These are phyloP conservation scores for Scedosporium apiospermum DNA, from an alignment of 2,329 filamentous ascomycete species.

Conservation along the genomic window DNA sequence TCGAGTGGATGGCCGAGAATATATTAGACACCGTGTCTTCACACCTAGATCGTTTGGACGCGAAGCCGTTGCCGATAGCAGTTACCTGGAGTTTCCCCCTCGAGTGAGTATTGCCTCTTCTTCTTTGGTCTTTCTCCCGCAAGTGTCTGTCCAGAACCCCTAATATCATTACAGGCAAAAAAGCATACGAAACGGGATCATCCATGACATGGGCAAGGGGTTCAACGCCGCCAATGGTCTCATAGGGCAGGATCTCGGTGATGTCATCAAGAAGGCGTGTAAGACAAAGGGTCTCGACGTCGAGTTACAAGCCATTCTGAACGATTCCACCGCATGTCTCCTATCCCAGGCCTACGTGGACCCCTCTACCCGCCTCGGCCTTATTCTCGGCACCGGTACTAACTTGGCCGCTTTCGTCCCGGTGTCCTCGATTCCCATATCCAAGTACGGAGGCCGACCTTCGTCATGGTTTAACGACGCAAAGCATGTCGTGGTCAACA, in stretches of 20 bases:
- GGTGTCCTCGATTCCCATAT: slow-evolving; percentile 40
- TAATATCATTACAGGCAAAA: slow-evolving; percentile 44
- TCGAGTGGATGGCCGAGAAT: slow-evolving; percentile 57
- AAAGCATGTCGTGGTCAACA: slow-evolving; percentile 57
- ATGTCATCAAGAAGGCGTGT: slow-evolving; percentile 48
- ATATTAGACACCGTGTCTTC: slow-evolving; percentile 45
- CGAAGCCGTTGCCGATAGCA: slow-evolving; percentile 45
- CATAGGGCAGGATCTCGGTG: slow-evolving; percentile 49
- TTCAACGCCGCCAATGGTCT: slow-evolving; percentile 51
- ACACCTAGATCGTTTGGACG: slow-evolving; percentile 16
- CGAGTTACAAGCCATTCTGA: slow-evolving; percentile 51
- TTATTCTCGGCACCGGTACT: slow-evolving; percentile 59
- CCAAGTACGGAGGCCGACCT: slow-evolving; percentile 49
- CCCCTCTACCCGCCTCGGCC: slow-evolving; percentile 48
- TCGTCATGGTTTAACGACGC: slow-evolving; percentile 46
- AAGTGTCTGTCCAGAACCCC: slow-evolving; percentile 4
- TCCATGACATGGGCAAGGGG: slow-evolving; percentile 57
- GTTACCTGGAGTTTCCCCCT: slow-evolving; percentile 63
- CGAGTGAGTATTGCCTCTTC: slow-evolving; percentile 37
- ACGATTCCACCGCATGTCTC: slow-evolving; percentile 58
- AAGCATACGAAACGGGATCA: slow-evolving; percentile 47
- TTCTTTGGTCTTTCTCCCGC: too few relatives aligned
- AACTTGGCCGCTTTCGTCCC: slow-evolving; percentile 59
- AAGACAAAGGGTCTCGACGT: slow-evolving; percentile 39
- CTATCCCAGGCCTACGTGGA: slow-evolving; percentile 54